phyloP scores from a whole-genome alignment of 2,329 filamentous ascomycete species.

The Claviceps purpurea region DNA sequence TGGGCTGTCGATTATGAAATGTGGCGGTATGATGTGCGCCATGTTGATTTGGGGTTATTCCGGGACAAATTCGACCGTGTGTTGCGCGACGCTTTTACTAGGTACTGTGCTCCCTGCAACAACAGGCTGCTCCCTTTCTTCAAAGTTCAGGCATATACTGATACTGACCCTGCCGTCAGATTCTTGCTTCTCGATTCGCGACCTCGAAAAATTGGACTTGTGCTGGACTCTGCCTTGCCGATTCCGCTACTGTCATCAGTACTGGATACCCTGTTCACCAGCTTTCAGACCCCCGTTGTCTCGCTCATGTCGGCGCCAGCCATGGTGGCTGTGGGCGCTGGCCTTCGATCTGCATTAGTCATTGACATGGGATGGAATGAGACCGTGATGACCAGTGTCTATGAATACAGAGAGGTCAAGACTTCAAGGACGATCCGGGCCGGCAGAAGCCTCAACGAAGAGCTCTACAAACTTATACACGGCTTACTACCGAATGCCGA shows the following conservation, averaged over 20 bases:
- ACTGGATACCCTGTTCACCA: conserved; percentile 66
- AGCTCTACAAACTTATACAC: conserved; percentile 51
- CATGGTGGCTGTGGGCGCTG: conserved; percentile 63
- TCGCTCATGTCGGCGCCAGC: conserved; percentile 68
- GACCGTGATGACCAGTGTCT: conserved; percentile 72
- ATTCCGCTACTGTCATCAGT: conserved; percentile 63
- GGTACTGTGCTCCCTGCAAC: conserved; percentile 30
- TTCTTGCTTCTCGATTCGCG: conserved; percentile 61
- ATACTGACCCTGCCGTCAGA: conserved; percentile 20
- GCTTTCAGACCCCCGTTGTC: conserved; percentile 67
- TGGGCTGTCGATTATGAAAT: conserved; percentile 60
- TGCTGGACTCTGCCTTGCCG: conserved; percentile 65
- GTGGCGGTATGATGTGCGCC: conserved; percentile 63
- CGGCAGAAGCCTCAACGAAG: conserved; percentile 56
- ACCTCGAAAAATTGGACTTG: conserved; percentile 58
- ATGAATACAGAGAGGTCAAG: conserved; percentile 75
- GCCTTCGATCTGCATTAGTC: conserved; percentile 72
- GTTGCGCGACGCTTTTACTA: conserved; percentile 69
- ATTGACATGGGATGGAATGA: conserved; percentile 91
- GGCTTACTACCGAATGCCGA: conserved; percentile 14
- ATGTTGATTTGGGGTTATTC: conserved; percentile 64
- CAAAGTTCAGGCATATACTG: background rate
- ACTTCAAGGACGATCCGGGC: conserved; percentile 59
- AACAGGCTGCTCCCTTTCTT: background rate
- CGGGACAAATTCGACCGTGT: conserved; percentile 78